Conservation (phyloP, 176 grass and related monocot species). For the Melocanna baccifera region DNA sequence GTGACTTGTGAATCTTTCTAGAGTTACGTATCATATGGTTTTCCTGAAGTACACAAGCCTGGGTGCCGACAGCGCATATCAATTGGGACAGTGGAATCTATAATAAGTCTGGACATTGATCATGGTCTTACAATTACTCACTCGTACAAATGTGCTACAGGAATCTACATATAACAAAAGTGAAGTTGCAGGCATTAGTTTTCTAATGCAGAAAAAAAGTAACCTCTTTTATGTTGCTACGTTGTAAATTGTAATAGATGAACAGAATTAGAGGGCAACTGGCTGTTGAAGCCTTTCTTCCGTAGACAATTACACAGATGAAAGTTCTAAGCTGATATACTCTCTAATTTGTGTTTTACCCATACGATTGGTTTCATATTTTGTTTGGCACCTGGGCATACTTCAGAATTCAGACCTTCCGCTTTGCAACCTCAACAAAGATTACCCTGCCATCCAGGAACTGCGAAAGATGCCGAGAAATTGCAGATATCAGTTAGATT, state of each 20-base stretch:
- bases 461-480: constrained; percentile 31
- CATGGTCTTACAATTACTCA: neutral
- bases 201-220: neutral
- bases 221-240: neutral
- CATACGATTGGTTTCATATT: neutral
- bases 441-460: constrained; percentile 80
- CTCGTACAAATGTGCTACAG: neutral
- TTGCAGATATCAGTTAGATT: neutral
- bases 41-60: neutral
- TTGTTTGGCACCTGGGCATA: constrained; percentile 9
- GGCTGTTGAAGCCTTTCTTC: neutral
- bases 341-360: neutral
- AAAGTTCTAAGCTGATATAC: neutral
- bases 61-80: neutral
- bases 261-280: neutral
- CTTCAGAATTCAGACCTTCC: constrained; percentile 30
- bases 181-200: neutral
- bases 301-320: neutral
- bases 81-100: neutral
- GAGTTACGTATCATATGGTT: neutral
- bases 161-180: neutral
- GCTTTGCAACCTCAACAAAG: constrained; percentile 67
- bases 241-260: too few relatives aligned
- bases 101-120: neutral
- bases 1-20: neutral